Percentiles rank a stretch among this genome's conserved stretches.
Evolutionary conservation across 108 stramenopile genomes (phyloP).

Genomic region (Stephanodiscus triporus): DNA sequence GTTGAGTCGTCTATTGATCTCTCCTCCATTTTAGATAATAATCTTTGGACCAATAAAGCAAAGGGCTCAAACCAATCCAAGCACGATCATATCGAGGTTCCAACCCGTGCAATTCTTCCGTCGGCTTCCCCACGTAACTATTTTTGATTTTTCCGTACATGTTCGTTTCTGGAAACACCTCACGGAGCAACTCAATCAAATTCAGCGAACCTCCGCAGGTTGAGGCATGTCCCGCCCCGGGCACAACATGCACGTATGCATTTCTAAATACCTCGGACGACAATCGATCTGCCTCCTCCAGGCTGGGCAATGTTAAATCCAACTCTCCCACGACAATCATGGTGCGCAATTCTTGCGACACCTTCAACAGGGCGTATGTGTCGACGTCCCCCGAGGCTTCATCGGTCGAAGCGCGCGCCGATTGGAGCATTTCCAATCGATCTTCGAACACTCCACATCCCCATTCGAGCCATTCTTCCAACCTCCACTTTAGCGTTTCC

Average conservation of each 20-base stretch:
- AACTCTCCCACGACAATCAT: conserved; percentile 85
- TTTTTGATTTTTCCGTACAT: conserved; percentile 8
- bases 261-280: conserved; percentile 44
- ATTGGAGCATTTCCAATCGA: conserved; percentile 29
- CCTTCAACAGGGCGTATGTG: conserved; percentile 3
- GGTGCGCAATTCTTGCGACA: conserved; percentile 45
- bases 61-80: conserved; percentile 70
- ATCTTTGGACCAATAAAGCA: conserved; percentile 72
- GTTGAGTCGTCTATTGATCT: background rate
- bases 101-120: conserved; percentile 57
- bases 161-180: conserved; percentile 57
- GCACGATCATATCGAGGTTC: conserved; percentile 73
- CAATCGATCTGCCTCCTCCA: conserved; percentile 77
- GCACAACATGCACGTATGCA: conserved; percentile 63
- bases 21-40: conserved; percentile 37
- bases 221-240: conserved; percentile 84
- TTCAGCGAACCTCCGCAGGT: conserved; percentile 82
- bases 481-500: conserved; percentile 75
- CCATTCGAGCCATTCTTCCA: conserved; percentile 70
- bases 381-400: conserved; percentile 14
- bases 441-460: conserved; percentile 60
- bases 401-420: conserved; percentile 10
- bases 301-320: conserved; percentile 75
- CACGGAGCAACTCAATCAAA: conserved; percentile 65
- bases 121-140: background rate